These are phyloP conservation scores for Candida fluviatilis DNA, from an alignment of 805 yeast species.

Conservation along the genomic window DNA sequence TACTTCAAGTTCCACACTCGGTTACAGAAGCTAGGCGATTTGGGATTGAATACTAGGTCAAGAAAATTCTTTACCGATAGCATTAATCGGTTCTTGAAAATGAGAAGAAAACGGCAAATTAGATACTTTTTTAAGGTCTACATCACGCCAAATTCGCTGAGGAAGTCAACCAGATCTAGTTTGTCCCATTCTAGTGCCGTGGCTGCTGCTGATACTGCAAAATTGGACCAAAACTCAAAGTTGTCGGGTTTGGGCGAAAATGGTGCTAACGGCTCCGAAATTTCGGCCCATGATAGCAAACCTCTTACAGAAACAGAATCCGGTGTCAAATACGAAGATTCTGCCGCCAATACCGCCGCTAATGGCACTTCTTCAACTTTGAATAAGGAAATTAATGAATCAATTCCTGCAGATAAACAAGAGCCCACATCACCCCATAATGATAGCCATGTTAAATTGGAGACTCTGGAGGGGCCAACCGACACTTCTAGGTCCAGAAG, in stretches of 20 bases:
- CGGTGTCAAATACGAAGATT: no score
- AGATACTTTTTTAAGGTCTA: constrained; percentile 17
- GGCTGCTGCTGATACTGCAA: neutral
- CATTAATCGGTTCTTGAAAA: constrained; percentile 51
- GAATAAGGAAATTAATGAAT: neutral
- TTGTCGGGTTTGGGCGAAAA: neutral
- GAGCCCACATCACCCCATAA: neutral
- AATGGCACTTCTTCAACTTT: neutral
- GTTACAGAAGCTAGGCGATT: constrained; percentile 60
- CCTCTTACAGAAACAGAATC: no score
- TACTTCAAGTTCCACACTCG: constrained; percentile 63
- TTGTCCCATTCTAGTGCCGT: neutral
- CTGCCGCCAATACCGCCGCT: neutral
- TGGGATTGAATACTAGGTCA: constrained; percentile 59
- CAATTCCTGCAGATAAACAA: neutral
- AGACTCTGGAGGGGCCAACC: neutral
- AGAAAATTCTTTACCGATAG: constrained; percentile 60
- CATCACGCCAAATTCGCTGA: neutral
- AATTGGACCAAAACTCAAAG: neutral
- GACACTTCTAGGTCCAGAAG: neutral
- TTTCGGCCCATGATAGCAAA: no score
- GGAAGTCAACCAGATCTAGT: neutral
- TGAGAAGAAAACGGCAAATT: constrained; percentile 31
- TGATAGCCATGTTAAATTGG: neutral
- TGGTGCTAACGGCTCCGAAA: neutral